Conservation (phyloP, 1,284 basidiomycete species). For the Apiotrichum veenhuisii region DNA sequence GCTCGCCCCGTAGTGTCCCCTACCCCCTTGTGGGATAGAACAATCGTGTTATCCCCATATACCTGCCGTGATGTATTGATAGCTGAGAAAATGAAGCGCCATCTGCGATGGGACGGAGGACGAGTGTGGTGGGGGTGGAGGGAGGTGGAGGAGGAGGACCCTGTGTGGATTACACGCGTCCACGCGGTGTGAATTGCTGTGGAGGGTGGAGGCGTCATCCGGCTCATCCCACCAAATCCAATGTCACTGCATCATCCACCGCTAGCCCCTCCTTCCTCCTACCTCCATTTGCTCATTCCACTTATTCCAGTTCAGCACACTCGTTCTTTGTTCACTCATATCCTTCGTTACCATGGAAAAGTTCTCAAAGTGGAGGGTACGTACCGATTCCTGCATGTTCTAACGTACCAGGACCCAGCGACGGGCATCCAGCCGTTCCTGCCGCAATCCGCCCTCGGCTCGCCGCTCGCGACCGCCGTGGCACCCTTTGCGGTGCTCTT, state of each 20-base stretch:
- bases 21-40: background rate
- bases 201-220: too few species aligned
- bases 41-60: background rate
- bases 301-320: background rate
- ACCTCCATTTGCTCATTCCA: too few species aligned
- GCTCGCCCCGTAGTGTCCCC: background rate
- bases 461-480: slow-evolving; percentile 34
- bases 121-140: background rate
- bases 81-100: background rate
- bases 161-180: too few species aligned
- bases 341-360: slow-evolving; percentile 49
- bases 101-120: too few species aligned
- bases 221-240: too few species aligned
- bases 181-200: too few species aligned
- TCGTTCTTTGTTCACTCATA: background rate
- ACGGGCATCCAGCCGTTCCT: slow-evolving; percentile 43
- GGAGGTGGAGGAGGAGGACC: too few species aligned
- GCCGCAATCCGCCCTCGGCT: slow-evolving; percentile 1
- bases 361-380: slow-evolving; percentile 50
- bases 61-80: background rate
- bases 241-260: background rate
- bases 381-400: slow-evolving; percentile 3
- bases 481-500: slow-evolving; percentile 23
- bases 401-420: slow-evolving; percentile 41
- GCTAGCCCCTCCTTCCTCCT: too few species aligned